Percentiles rank a stretch among this genome's conserved stretches.
Conservation (phyloP, 257 asterid species). For the Nicotiana knightiana region DNA sequence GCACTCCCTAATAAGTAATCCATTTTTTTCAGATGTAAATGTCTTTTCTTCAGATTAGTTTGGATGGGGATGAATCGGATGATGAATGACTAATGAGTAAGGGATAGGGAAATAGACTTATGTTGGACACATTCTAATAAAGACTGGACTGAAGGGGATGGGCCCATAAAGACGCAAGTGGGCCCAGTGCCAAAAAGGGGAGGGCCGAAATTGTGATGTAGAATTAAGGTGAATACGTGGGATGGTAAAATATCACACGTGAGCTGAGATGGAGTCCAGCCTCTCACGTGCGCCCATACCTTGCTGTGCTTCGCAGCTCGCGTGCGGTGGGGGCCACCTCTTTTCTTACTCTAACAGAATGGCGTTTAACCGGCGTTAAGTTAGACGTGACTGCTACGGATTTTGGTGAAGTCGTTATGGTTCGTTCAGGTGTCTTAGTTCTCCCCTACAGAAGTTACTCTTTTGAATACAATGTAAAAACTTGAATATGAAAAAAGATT, state of each 20-base stretch:
- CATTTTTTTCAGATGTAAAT: neutral
- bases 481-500: no score
- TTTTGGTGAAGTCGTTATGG: neutral
- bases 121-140: neutral
- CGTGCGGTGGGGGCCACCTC: slow-evolving; percentile 7
- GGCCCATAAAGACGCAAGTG: neutral
- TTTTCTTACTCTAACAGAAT: neutral
- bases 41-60: neutral
- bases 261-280: neutral
- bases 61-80: neutral
- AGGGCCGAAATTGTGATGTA: neutral
- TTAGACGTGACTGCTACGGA: neutral
- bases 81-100: neutral
- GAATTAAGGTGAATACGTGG: neutral
- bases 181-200: neutral
- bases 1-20: no score
- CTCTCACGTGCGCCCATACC: slow-evolving; percentile 5
- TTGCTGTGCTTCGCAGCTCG: neutral
- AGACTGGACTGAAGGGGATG: neutral
- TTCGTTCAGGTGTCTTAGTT: neutral
- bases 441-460: neutral
- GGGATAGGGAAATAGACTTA: neutral
- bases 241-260: neutral
- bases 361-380: neutral
- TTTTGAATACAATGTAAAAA: no score